phyloP scores from a whole-genome alignment of 1,284 basidiomycete genomes.

The Paramarasmius palmivorus region DNA sequence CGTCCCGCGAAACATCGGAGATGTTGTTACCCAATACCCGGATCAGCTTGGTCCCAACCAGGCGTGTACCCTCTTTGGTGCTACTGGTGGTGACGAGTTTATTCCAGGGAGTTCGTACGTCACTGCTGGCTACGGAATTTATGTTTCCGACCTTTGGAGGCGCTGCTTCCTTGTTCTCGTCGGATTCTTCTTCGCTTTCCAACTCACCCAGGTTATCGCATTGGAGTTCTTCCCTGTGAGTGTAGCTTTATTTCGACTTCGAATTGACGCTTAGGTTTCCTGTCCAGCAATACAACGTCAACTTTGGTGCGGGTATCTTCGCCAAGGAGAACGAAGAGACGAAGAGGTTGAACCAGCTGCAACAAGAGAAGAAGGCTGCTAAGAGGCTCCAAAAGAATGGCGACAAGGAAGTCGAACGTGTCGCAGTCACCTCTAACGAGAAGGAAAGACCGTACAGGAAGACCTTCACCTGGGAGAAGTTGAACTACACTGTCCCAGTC shows the following conservation, averaged over 20 bases:
- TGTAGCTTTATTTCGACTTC: slow-evolving; percentile 8
- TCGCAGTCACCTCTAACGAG: slow-evolving; percentile 19
- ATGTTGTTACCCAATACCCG: slow-evolving; percentile 68
- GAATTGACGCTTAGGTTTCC: neutral
- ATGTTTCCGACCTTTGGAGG: slow-evolving; percentile 57
- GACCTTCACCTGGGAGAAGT: slow-evolving; percentile 69
- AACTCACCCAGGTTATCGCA: slow-evolving; percentile 58
- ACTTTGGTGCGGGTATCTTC: slow-evolving; percentile 59
- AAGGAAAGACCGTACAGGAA: slow-evolving; percentile 36
- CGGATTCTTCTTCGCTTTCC: slow-evolving; percentile 69
- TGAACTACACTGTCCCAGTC: slow-evolving; percentile 77
- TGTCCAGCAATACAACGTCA: slow-evolving; percentile 48
- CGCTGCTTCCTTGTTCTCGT: slow-evolving; percentile 58
- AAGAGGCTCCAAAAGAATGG: slow-evolving; percentile 9
- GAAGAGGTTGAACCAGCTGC: slow-evolving; percentile 62
- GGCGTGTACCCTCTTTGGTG: slow-evolving; percentile 67
- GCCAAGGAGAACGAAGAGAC: slow-evolving; percentile 72
- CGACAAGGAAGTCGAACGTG: slow-evolving; percentile 30
- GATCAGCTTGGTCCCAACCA: slow-evolving; percentile 61
- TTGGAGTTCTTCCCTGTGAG: slow-evolving; percentile 68
- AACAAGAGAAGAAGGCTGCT: slow-evolving; percentile 52
- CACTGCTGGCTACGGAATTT: slow-evolving; percentile 50
- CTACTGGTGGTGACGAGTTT: slow-evolving; percentile 44
- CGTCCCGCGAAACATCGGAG: slow-evolving; percentile 69
- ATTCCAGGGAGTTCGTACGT: slow-evolving; percentile 64